phyloP scores from a whole-genome alignment of 1,284 basidiomycete genomes.

The Ustilago trichophora region DNA sequence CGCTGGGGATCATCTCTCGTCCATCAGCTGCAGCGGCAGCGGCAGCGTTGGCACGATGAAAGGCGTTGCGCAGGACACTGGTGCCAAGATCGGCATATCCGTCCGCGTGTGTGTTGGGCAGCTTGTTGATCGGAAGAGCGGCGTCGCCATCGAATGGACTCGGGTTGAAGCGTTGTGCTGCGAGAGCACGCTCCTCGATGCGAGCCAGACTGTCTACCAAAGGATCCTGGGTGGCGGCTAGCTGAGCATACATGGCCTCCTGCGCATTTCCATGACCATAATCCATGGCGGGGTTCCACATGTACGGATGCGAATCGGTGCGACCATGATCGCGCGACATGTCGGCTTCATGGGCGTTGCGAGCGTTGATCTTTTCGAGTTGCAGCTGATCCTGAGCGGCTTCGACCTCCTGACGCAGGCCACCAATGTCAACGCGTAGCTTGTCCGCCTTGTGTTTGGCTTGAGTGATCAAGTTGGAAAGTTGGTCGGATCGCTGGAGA shows the following conservation, averaged over 20 bases:
- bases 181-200: constrained; percentile 31
- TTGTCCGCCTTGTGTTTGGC: constrained; percentile 15
- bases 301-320: constrained; percentile 5
- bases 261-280: constrained; percentile 4
- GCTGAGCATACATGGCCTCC: constrained; percentile 30
- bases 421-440: constrained; percentile 17
- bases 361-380: constrained; percentile 21
- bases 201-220: constrained; percentile 37
- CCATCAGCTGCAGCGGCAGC: constrained; percentile 12
- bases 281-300: constrained; percentile 16
- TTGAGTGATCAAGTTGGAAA: constrained; percentile 10
- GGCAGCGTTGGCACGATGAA: constrained; percentile 33
- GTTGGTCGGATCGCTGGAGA: constrained; percentile 21
- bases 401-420: constrained; percentile 13
- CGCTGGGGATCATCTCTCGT: constrained; percentile 11
- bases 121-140: constrained; percentile 14
- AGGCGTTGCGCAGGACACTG: constrained; percentile 35
- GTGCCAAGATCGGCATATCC: constrained; percentile 28
- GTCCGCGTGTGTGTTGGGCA: constrained; percentile 16
- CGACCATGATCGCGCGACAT: constrained; percentile 5
- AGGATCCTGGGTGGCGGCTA: constrained; percentile 33
- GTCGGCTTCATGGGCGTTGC: constrained; percentile 12
- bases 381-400: constrained; percentile 26
- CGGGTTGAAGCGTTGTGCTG: constrained; percentile 12
- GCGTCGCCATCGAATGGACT: constrained; percentile 9